Evolutionary conservation across 75 land plant species (phyloP).

Genomic region (Sequoia sempervirens): DNA sequence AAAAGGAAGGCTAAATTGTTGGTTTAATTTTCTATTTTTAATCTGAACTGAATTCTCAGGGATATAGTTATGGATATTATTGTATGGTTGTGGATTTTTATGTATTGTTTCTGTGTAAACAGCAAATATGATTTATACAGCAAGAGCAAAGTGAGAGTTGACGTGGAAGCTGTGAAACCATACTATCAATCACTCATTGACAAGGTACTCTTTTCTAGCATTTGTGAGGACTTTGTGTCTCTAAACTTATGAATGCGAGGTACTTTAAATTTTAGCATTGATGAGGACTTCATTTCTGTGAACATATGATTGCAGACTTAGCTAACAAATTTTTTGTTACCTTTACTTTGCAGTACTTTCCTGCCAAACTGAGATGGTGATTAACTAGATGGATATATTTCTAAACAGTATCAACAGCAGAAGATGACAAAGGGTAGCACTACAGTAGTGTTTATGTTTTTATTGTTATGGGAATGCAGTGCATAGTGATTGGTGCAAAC

Average conservation of each 20-base stretch:
- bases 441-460: too few relatives aligned
- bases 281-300: background rate
- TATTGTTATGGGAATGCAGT: too few relatives aligned
- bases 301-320: background rate
- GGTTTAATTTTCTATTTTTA: background rate
- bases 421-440: too few relatives aligned
- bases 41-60: background rate
- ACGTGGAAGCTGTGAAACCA: slow-evolving; percentile 80
- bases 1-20: background rate
- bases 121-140: slow-evolving; percentile 92
- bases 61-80: background rate
- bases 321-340: background rate
- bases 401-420: background rate
- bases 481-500: background rate
- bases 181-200: slow-evolving; percentile 74
- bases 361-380: slow-evolving; percentile 57
- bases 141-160: slow-evolving; percentile 79
- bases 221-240: background rate
- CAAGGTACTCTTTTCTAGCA: slow-evolving; percentile 42
- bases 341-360: slow-evolving; percentile 47
- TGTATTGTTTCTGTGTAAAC: slow-evolving; percentile 12
- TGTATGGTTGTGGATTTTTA: background rate
- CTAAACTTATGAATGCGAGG: slow-evolving; percentile 17
- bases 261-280: background rate
- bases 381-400: background rate